These are phyloP conservation scores for Glycine soja DNA, from an alignment of 306 rosid species.

Conservation along the genomic window DNA sequence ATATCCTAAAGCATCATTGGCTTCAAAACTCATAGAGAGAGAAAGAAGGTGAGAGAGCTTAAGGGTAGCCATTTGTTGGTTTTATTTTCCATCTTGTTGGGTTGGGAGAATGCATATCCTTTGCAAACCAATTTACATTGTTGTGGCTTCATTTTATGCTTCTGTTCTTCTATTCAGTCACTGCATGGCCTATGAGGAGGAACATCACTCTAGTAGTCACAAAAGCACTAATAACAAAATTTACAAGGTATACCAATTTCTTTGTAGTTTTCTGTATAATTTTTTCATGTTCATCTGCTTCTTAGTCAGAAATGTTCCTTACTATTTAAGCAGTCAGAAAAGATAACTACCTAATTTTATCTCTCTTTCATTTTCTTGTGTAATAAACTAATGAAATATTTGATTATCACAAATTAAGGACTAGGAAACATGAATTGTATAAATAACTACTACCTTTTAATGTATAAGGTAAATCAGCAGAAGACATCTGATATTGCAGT, in stretches of 20 bases:
- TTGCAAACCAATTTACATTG: slow-evolving; percentile 34
- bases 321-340: not conserved
- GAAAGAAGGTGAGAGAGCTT: not conserved
- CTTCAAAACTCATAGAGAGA: slow-evolving; percentile 38
- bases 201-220: slow-evolving; percentile 50
- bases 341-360: too few relatives aligned
- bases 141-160: slow-evolving; percentile 48
- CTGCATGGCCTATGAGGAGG: slow-evolving; percentile 59
- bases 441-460: too few relatives aligned
- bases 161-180: slow-evolving; percentile 62
- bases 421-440: not conserved
- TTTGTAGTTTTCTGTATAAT: not conserved
- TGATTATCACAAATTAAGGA: slow-evolving; percentile 36
- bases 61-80: slow-evolving; percentile 12
- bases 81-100: slow-evolving; percentile 20
- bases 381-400: not conserved
- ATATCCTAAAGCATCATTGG: slow-evolving; percentile 49
- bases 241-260: slow-evolving; percentile 60
- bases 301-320: slow-evolving; percentile 1
- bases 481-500: slow-evolving; percentile 66
- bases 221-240: slow-evolving; percentile 44
- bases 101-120: slow-evolving; percentile 58
- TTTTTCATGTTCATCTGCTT: slow-evolving; percentile 29
- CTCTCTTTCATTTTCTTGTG: too few relatives aligned
- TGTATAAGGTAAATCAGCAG: slow-evolving; percentile 65